Base-by-base conservation (phyloP, 202 grass and related monocot genomes). In the Panicum hallii region DNA sequence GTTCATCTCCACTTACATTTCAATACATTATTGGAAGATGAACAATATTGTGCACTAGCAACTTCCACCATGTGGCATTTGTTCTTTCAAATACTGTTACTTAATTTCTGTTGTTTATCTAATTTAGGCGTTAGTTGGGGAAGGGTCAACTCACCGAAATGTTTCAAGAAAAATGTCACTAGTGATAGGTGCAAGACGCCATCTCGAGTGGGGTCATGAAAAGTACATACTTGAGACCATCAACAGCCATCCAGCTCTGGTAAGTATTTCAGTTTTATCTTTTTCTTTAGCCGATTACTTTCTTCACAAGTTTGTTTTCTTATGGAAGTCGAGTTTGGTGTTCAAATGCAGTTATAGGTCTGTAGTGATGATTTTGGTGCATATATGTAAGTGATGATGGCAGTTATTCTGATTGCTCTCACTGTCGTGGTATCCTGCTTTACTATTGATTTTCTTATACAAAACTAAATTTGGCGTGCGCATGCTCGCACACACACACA, bases 191-290 rank as follows among this genome's bases (percentile, higher is more conserved):
- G 97, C 93, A 82, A 96, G 91, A 58, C 85, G 32, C 22, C 97
- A 97, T 79, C 97, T 99, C 87, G 97, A 99, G 73, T 99, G 93
- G 91, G 97, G 97, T 82, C 90, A 99, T 91, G 91, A 97, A 68
- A 99, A 99, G 78, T 99, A 91, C 58, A 88, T 99, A 75, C 85
- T 99, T 79, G 97, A 99, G 88, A 96, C 90, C 44, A 99, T 99
- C 71, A 91, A 94, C 83, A 89, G 78, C 88, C 91, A 94, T 86
- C 88, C 91, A 71, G 62, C 90, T 72, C 82, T 93, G 71, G 97
- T 99, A 83, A 85, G 83, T 92, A 57, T 87, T 57, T 84, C 49
- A 66, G 30, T 66, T 11, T 78, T 81, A 63, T 79, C 22, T 80
- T 60, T 45, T 60, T 43, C 28, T 82, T 38, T 38, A 38, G 36